A percentile compares a stretch with the other conserved stretches of the same genome.
Conservation (phyloP, 352 stramenopile species). For the Peronospora destructor region DNA sequence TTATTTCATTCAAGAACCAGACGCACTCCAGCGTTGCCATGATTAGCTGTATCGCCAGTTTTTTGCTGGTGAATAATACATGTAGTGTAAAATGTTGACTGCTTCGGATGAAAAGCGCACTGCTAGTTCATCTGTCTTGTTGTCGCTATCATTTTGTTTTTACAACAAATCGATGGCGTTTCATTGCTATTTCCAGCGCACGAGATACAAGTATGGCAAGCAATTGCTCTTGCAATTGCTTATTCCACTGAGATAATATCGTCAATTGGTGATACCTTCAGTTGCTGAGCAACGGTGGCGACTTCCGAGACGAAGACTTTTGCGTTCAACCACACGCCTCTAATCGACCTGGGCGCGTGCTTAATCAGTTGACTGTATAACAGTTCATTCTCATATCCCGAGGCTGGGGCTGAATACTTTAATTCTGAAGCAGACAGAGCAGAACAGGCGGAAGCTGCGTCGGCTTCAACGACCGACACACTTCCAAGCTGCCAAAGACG, state of each 20-base stretch:
- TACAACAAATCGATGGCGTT: background rate
- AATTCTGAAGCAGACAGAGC: conserved; percentile 7
- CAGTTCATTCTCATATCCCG: conserved; percentile 51
- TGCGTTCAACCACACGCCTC: conserved; percentile 47
- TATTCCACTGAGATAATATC: conserved; percentile 25
- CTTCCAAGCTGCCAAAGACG: conserved; percentile 35
- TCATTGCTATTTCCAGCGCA: conserved; percentile 5
- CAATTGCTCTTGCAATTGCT: background rate
- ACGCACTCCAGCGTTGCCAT: too few relatives aligned
- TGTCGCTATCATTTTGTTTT: background rate
- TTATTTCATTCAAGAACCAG: too few relatives aligned
- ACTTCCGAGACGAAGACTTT: conserved; percentile 32
- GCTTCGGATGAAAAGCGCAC: too few relatives aligned
- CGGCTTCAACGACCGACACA: conserved; percentile 26
- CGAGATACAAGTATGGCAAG: too few relatives aligned
- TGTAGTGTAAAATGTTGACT: too few relatives aligned
- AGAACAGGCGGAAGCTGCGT: conserved; percentile 25
- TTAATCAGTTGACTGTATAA: conserved; percentile 31
- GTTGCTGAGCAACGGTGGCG: background rate
- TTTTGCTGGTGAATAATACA: too few relatives aligned
- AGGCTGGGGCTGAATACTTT: conserved; percentile 39
- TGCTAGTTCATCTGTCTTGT: background rate
- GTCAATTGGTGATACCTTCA: conserved; percentile 10
- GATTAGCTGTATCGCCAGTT: too few relatives aligned
- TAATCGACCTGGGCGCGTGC: conserved; percentile 18